Conservation (phyloP, 1,284 basidiomycete species). For the Volvariella surrecta region DNA sequence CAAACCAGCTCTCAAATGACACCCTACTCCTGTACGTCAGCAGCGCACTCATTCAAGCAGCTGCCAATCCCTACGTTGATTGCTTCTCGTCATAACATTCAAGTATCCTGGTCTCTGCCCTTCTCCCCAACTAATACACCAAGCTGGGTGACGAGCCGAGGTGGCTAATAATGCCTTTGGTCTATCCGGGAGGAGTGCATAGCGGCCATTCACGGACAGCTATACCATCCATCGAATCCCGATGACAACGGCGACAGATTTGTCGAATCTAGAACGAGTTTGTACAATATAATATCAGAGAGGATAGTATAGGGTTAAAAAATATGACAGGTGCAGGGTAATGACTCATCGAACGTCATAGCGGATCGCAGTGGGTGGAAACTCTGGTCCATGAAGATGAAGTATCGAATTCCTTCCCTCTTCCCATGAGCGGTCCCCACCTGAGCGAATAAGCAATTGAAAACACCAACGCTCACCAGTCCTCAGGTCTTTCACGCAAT, state of each 20-base stretch:
- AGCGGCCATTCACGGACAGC: conserved; percentile 94
- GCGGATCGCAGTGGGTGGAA: conserved; percentile 85
- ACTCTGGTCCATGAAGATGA: conserved; percentile 95
- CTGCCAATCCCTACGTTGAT: conserved; percentile 80
- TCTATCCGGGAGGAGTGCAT: conserved; percentile 75
- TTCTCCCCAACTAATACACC: conserved; percentile 99
- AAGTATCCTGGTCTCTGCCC: conserved; percentile 86
- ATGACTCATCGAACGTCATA: conserved; percentile 77
- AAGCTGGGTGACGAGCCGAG: conserved; percentile 90
- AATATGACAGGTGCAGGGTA: no score
- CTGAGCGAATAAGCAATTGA: conserved; percentile 27
- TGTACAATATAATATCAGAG: conserved; percentile 88
- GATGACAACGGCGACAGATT: conserved; percentile 81
- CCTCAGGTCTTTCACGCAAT: conserved; percentile 99
- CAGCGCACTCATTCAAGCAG: conserved; percentile 93
- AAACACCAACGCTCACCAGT: conserved; percentile 47
- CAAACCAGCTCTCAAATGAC: conserved; percentile 91
- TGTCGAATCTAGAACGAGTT: conserved; percentile 77
- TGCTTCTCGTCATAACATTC: conserved; percentile 77
- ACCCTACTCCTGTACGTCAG: conserved; percentile 91
- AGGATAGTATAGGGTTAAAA: no score
- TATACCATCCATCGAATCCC: conserved; percentile 99
- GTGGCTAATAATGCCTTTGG: conserved; percentile 88
- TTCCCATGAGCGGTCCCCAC: conserved; percentile 96
- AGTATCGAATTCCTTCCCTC: conserved; percentile 77